Evolutionary conservation across 345 rosid genomes (phyloP).

Genomic region (Camelina neglecta): DNA sequence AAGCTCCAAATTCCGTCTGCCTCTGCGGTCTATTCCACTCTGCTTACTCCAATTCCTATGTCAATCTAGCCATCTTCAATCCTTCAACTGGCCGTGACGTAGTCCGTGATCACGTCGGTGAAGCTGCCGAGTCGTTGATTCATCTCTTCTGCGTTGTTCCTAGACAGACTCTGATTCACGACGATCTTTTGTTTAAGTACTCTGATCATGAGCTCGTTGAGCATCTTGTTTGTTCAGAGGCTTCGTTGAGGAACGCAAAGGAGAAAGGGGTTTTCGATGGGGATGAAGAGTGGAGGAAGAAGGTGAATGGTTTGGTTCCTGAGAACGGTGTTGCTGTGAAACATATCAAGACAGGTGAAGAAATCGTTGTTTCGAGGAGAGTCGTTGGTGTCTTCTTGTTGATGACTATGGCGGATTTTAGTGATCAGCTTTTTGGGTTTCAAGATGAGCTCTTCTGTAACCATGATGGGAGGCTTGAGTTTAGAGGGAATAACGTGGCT

Average conservation of each 20-base stretch:
- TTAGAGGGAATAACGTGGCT: constrained; percentile 56
- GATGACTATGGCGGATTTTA: constrained; percentile 94
- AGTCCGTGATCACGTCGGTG: constrained; percentile 82
- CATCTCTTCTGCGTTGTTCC: constrained; percentile 87
- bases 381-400: constrained; percentile 65
- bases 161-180: constrained; percentile 82
- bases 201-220: constrained; percentile 71
- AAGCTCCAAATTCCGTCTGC: constrained; percentile 75
- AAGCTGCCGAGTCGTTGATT: constrained; percentile 76
- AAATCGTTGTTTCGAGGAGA: constrained; percentile 68
- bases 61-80: constrained; percentile 89
- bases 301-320: constrained; percentile 62
- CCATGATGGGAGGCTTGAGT: constrained; percentile 66
- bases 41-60: constrained; percentile 93
- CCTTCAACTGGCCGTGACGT: constrained; percentile 85
- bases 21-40: constrained; percentile 96
- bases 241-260: constrained; percentile 59
- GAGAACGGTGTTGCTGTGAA: constrained; percentile 61
- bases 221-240: constrained; percentile 62
- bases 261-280: constrained; percentile 62
- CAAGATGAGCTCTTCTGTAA: constrained; percentile 75
- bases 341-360: constrained; percentile 83
- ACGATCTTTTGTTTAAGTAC: constrained; percentile 77
- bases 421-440: constrained; percentile 82
- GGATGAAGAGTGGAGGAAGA: constrained; percentile 86